These are phyloP conservation scores for Bassia scoparia DNA, from an alignment of 148 eudicot genomes.

Conservation along the genomic window DNA sequence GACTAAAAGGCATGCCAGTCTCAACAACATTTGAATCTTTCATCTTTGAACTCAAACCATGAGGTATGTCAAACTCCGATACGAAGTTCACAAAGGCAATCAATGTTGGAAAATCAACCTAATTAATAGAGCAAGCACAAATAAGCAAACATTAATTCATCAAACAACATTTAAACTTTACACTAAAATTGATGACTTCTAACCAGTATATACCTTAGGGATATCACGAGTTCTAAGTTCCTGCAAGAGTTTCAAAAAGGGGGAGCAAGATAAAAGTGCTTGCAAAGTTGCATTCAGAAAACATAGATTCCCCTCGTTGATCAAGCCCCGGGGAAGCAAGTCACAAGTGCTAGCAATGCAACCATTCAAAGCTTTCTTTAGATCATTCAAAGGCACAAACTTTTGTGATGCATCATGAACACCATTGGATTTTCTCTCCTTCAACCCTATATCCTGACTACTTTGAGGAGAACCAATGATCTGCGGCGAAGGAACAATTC, in stretches of 20 bases:
- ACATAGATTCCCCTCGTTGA: constrained; percentile 88
- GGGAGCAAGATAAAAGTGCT: constrained; percentile 88
- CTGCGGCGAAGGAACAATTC: constrained; percentile 21
- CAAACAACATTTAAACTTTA: neutral
- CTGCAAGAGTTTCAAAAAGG: constrained; percentile 77
- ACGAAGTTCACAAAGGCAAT: constrained; percentile 67
- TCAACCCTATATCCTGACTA: constrained; percentile 22
- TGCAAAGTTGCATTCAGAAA: constrained; percentile 91
- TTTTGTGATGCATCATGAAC: constrained; percentile 24
- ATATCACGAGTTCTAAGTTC: constrained; percentile 59
- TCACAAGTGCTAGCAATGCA: constrained; percentile 29
- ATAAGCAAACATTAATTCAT: neutral
- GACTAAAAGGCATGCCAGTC: constrained; percentile 74
- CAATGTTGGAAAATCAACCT: constrained; percentile 80
- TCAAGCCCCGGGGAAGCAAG: constrained; percentile 79
- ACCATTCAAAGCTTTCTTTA: constrained; percentile 39
- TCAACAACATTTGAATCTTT: constrained; percentile 50
- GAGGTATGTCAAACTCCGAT: constrained; percentile 57
- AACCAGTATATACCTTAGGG: constrained; percentile 49
- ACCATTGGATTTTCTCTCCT: constrained; percentile 32
- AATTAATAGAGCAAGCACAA: constrained; percentile 4
- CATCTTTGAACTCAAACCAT: constrained; percentile 44
- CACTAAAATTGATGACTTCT: neutral
- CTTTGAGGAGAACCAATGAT: constrained; percentile 13
- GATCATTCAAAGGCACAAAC: constrained; percentile 25